A percentile compares a stretch with the other conserved stretches of the same genome.
Evolutionary conservation across 768 basidiomycete genomes (phyloP).

Genomic region (Mycena sanguinolenta): DNA sequence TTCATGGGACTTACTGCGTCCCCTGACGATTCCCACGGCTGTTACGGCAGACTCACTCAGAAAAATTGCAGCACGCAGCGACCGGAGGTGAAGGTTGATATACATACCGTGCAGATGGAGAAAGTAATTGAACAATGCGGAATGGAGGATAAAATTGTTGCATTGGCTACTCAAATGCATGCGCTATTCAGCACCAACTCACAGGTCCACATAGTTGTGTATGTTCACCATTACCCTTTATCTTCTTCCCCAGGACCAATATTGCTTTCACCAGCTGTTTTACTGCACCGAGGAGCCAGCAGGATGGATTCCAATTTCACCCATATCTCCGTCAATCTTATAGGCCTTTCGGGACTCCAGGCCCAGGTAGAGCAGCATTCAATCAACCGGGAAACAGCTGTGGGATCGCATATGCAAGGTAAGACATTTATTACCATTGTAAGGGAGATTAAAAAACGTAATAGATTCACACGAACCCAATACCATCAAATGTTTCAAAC

Average conservation of each 20-base stretch:
- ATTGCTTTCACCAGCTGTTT: no score
- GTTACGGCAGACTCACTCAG: conserved; percentile 2
- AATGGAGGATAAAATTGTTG: not conserved
- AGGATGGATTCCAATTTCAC: no score
- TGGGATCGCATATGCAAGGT: not conserved
- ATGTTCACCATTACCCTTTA: no score
- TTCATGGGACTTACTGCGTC: conserved; percentile 6
- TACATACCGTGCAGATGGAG: not conserved
- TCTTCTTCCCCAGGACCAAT: no score
- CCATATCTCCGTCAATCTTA: no score
- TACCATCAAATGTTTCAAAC: no score
- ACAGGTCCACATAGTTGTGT: no score
- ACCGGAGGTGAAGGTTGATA: not conserved
- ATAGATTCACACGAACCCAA: no score
- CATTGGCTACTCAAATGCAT: not conserved
- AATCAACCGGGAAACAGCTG: not conserved
- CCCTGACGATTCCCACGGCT: not conserved
- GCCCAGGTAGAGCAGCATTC: not conserved
- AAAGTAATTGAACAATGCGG: not conserved
- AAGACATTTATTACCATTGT: not conserved
- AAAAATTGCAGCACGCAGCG: not conserved
- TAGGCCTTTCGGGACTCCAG: not conserved
- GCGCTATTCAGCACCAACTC: no score
- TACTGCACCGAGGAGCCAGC: no score
- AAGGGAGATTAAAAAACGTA: no score